These are phyloP conservation scores for Fragaria iinumae DNA, from an alignment of 306 rosid species.

Conservation along the genomic window DNA sequence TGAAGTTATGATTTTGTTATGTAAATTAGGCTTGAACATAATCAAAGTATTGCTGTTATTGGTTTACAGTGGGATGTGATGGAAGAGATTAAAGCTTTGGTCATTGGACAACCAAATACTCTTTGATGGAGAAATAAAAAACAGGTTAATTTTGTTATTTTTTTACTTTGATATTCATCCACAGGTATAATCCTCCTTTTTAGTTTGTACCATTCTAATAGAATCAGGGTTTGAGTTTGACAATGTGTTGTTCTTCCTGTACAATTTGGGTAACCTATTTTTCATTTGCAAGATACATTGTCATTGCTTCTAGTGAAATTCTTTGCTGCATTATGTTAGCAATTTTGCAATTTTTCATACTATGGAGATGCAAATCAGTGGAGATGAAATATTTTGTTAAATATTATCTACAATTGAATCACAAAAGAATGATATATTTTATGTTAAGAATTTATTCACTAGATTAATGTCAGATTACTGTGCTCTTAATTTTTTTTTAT, in stretches of 20 bases:
- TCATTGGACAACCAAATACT: too few relatives aligned
- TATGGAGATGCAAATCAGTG: too few relatives aligned
- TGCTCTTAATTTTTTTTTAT: not conserved
- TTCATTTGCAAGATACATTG: not conserved
- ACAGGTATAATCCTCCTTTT: slow-evolving; percentile 44
- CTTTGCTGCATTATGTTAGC: not conserved
- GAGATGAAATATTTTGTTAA: too few relatives aligned
- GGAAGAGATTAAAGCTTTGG: too few relatives aligned
- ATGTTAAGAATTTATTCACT: not conserved
- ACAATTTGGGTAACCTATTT: slow-evolving; percentile 3
- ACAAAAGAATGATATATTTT: not conserved
- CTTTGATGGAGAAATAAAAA: too few relatives aligned
- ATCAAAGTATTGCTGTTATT: too few relatives aligned
- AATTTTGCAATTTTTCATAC: too few relatives aligned
- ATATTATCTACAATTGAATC: too few relatives aligned
- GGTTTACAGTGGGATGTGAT: too few relatives aligned
- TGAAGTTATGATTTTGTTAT: too few relatives aligned
- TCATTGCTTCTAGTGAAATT: not conserved
- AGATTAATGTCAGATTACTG: not conserved
- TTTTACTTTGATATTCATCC: slow-evolving; percentile 8
- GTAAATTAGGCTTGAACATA: too few relatives aligned
- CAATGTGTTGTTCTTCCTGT: slow-evolving; percentile 10
- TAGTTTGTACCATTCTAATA: not conserved
- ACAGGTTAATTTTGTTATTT: too few relatives aligned
- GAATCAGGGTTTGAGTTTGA: not conserved